Evolutionary conservation across 2,329 filamentous ascomycete species (phyloP).

Genomic region (Microdochium paspali): DNA sequence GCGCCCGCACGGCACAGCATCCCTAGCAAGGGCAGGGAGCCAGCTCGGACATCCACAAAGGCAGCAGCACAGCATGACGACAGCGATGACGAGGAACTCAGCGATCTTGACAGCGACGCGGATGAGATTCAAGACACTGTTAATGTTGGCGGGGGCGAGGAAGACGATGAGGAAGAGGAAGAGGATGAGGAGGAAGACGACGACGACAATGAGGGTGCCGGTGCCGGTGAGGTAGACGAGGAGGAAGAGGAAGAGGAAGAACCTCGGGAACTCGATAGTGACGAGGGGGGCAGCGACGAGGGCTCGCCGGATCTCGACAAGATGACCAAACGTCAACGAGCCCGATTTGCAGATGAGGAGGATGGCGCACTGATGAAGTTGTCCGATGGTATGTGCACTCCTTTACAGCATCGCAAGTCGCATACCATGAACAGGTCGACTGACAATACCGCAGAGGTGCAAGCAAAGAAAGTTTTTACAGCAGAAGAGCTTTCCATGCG

Average conservation of each 20-base stretch:
- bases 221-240: constrained; percentile 27
- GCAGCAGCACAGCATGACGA: constrained; percentile 25
- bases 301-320: constrained; percentile 46
- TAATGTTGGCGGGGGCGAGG: constrained; percentile 26
- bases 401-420: neutral
- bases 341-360: constrained; percentile 46
- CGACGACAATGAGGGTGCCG: constrained; percentile 21
- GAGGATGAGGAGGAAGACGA: constrained; percentile 34
- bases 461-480: constrained; percentile 53
- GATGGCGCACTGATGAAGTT: constrained; percentile 47
- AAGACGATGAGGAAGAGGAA: constrained; percentile 27
- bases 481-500: constrained; percentile 54
- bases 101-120: constrained; percentile 44
- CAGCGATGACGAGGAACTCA: constrained; percentile 46
- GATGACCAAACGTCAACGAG: constrained; percentile 52
- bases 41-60: constrained; percentile 23
- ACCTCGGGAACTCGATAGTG: constrained; percentile 31
- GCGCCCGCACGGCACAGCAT: constrained; percentile 12
- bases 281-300: constrained; percentile 33
- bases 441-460: constrained; percentile 37
- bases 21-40: constrained; percentile 14
- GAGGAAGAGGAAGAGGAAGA: constrained; percentile 28
- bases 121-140: constrained; percentile 37
- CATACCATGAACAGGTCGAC: constrained; percentile 6
- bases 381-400: constrained; percentile 40